These are phyloP conservation scores for Cladosporium sp. DNA, from an alignment of 2,329 filamentous ascomycete species.

Conservation along the genomic window DNA sequence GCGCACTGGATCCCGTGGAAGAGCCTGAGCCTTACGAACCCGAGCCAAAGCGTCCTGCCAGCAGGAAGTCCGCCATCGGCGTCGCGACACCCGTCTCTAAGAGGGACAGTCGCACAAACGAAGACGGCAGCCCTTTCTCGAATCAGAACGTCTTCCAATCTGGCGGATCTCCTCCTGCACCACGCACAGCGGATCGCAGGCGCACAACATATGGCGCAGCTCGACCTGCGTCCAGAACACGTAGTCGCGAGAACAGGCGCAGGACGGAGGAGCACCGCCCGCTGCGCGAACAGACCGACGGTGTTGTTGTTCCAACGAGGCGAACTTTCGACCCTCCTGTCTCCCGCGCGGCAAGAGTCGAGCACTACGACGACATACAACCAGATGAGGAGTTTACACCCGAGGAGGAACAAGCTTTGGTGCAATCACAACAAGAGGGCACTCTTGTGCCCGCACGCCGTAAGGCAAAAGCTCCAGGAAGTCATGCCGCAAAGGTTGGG, in stretches of 20 bases:
- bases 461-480: slow-evolving; percentile 46
- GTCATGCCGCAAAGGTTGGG: slow-evolving; percentile 61
- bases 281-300: slow-evolving; percentile 55
- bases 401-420: slow-evolving; percentile 80
- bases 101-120: slow-evolving; percentile 38
- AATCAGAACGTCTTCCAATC: slow-evolving; percentile 88
- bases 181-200: slow-evolving; percentile 58
- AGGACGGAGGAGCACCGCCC: slow-evolving; percentile 46
- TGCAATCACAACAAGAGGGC: slow-evolving; percentile 60
- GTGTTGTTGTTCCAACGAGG: slow-evolving; percentile 56
- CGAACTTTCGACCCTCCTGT: slow-evolving; percentile 62
- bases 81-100: slow-evolving; percentile 31
- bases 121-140: slow-evolving; percentile 68
- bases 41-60: slow-evolving; percentile 41
- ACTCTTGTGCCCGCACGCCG: slow-evolving; percentile 49
- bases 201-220: slow-evolving; percentile 53
- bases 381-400: slow-evolving; percentile 91
- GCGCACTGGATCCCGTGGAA: slow-evolving; percentile 41
- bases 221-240: slow-evolving; percentile 43
- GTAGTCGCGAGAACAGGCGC: slow-evolving; percentile 46
- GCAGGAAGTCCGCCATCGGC: slow-evolving; percentile 29
- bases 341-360: slow-evolving; percentile 47
- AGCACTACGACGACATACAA: slow-evolving; percentile 55
- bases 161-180: slow-evolving; percentile 41
- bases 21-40: slow-evolving; percentile 47